Evolutionary conservation across 331 rosid species (phyloP), one percentile per base, ranked within the genome.

Genomic region (Telfairia occidentalis): DNA sequence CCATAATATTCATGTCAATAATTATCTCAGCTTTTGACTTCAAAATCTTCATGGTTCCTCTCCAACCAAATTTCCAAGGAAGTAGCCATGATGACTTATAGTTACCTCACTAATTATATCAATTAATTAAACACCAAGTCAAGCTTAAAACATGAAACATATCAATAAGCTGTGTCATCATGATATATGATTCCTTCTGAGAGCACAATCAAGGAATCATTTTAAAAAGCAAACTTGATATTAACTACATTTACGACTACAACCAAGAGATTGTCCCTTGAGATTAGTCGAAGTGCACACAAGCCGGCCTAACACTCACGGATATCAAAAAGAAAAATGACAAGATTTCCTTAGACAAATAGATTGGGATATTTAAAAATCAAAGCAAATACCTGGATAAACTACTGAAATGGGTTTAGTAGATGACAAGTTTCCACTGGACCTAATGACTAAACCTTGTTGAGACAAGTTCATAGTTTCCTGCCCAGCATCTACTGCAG

Each of bases 371-470:
- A 45, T 3, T 11, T 37, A 9, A 3, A 19, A 53, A 8, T n/a
- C 2, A 15, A 42, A 9, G 28, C 16, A 34, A 34, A 21, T 70
- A 70, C 75, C 58, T 9, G 58, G 75, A 70, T 45, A 16, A 70
- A 70, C 55, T 50, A 67, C 81, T 58, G 81, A 43, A 58, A 57
- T 13, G 12, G 76, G 76, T 10, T 73, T 73, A 48, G n/a, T 29
- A 18, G 63, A 35, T 29, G 48, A 19, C 61, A 30, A 18, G 5
- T 11, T n/a, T 34, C 52, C 64, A 4, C 46, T 30, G 45, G 60
- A 2, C 48, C 26, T 19, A 50, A 49, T 52, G 13, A n/a, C 18
- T 43, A 71, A 32, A 10, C 64, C 42, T 32, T 5, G 61, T 30
- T 32, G 29, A 16, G 64, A 50, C 7, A 15, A 26, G 16, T 13